Conservation (phyloP, 225 moss, liverwort and hornwort genomes). For the Pleurozium schreberi region DNA sequence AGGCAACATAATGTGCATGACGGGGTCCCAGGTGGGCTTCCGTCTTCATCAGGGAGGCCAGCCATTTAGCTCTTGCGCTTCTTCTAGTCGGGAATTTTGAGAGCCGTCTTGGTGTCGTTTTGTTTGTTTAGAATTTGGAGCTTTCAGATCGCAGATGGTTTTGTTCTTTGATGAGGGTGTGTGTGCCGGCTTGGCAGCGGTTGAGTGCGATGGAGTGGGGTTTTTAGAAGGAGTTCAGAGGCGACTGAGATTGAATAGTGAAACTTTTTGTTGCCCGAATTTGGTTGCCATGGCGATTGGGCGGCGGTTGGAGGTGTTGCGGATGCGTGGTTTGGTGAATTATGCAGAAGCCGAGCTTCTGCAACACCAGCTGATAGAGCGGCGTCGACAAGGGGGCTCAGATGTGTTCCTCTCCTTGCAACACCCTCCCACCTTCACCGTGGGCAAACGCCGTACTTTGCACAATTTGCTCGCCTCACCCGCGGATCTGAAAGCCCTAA, state of each 20-base stretch:
- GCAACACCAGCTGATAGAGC: conserved; percentile 46
- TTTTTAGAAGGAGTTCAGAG: neutral
- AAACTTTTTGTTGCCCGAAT: neutral
- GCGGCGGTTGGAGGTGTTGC: conserved; percentile 51
- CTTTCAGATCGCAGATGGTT: neutral
- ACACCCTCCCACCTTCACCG: conserved; percentile 80
- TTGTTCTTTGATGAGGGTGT: neutral
- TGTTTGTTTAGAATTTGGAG: too few relatives aligned
- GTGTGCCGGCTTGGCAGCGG: neutral
- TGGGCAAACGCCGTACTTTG: conserved; percentile 76
- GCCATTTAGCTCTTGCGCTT: neutral
- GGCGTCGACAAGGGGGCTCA: conserved; percentile 35
- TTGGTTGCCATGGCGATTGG: conserved; percentile 9
- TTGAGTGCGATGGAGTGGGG: neutral
- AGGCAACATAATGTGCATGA: too few relatives aligned
- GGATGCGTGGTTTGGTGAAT: conserved; percentile 46
- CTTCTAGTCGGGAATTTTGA: neutral
- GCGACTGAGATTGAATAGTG: neutral
- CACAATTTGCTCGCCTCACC: conserved; percentile 62
- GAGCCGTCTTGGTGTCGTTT: neutral
- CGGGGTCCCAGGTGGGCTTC: neutral
- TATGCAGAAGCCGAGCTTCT: conserved; percentile 47
- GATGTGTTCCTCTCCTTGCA: conserved; percentile 61
- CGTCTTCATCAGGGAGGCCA: neutral
- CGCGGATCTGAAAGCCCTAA: conserved; percentile 23